A percentile compares a stretch with the other conserved stretches of the same genome.
These are phyloP conservation scores for Stramenopiles sp. DNA, from an alignment of 352 stramenopile species.

Conservation along the genomic window DNA sequence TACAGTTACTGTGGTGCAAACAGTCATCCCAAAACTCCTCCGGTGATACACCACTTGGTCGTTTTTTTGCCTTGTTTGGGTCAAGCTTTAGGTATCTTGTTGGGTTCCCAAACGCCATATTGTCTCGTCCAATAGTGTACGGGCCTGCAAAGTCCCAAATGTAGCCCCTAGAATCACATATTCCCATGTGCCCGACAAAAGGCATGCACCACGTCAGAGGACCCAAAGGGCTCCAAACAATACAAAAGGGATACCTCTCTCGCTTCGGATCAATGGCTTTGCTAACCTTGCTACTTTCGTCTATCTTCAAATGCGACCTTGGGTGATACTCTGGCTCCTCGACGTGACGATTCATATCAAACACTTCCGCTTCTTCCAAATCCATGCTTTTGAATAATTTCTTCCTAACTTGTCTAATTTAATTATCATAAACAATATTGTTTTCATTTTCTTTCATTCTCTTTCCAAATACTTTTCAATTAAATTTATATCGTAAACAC, in stretches of 20 bases:
- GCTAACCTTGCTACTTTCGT: no score
- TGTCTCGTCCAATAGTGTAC: conserved; percentile 65
- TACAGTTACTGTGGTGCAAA: conserved; percentile 53
- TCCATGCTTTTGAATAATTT: no score
- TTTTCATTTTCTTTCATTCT: no score
- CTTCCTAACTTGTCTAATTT: no score
- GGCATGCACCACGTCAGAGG: conserved; percentile 71
- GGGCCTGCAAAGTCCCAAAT: conserved; percentile 86
- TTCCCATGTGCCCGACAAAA: conserved; percentile 85
- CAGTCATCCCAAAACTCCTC: conserved; percentile 63
- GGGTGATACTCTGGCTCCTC: no score
- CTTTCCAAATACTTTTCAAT: no score
- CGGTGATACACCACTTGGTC: not conserved
- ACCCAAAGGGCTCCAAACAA: conserved; percentile 71
- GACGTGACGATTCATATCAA: no score
- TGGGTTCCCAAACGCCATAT: conserved; percentile 58
- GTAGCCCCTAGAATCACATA: conserved; percentile 60
- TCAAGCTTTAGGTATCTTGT: conserved; percentile 63
- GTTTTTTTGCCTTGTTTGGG: conserved; percentile 29
- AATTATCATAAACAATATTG: no score
- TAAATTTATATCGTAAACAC: no score
- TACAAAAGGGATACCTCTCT: conserved; percentile 60
- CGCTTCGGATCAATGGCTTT: conserved; percentile 20
- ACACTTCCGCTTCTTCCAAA: no score
- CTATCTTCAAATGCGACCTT: no score